These are phyloP conservation scores for Penicillium sp. DNA, from an alignment of 2,329 filamentous ascomycete genomes.

Conservation along the genomic window DNA sequence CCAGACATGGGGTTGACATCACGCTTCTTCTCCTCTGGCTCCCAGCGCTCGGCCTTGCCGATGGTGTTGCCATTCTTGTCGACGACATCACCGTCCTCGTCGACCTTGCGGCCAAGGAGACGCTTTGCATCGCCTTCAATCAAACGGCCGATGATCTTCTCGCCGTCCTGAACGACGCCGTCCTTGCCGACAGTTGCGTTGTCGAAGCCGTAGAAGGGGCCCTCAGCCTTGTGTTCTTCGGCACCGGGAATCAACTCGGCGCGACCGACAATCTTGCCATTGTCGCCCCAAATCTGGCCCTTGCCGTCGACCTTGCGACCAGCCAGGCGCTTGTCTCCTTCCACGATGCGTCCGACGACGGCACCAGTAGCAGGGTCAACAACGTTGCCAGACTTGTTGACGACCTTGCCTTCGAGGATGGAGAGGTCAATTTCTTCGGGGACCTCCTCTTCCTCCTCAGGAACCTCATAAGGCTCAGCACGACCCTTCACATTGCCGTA, in stretches of 20 bases:
- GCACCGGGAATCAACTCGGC: slow-evolving; percentile 59
- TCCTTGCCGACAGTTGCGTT: slow-evolving; percentile 59
- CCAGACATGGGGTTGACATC: slow-evolving; percentile 63
- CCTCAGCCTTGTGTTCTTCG: slow-evolving; percentile 53
- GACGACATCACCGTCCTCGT: slow-evolving; percentile 69
- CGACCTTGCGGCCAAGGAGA: slow-evolving; percentile 66
- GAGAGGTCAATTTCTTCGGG: slow-evolving; percentile 56
- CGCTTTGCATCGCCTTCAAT: slow-evolving; percentile 65
- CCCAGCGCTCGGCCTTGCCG: slow-evolving; percentile 69
- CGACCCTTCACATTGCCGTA: slow-evolving; percentile 66
- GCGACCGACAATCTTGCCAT: slow-evolving; percentile 61
- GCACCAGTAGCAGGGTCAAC: slow-evolving; percentile 59
- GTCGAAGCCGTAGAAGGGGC: slow-evolving; percentile 63
- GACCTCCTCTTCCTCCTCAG: slow-evolving; percentile 50
- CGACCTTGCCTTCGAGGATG: slow-evolving; percentile 61
- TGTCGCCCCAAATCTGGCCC: slow-evolving; percentile 65
- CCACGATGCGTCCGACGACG: slow-evolving; percentile 59
- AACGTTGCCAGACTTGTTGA: slow-evolving; percentile 66
- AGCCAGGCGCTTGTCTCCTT: slow-evolving; percentile 60
- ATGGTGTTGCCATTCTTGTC: slow-evolving; percentile 69
- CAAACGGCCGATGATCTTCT: slow-evolving; percentile 53
- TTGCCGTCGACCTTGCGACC: slow-evolving; percentile 64
- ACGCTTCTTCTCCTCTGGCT: slow-evolving; percentile 58
- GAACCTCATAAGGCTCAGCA: slow-evolving; percentile 57
- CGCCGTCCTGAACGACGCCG: slow-evolving; percentile 55